A percentile compares a stretch with the other conserved stretches of the same genome.
Evolutionary conservation across 108 stramenopile genomes (phyloP).

Genomic region (Pinguiococcus pyrenoidosus): DNA sequence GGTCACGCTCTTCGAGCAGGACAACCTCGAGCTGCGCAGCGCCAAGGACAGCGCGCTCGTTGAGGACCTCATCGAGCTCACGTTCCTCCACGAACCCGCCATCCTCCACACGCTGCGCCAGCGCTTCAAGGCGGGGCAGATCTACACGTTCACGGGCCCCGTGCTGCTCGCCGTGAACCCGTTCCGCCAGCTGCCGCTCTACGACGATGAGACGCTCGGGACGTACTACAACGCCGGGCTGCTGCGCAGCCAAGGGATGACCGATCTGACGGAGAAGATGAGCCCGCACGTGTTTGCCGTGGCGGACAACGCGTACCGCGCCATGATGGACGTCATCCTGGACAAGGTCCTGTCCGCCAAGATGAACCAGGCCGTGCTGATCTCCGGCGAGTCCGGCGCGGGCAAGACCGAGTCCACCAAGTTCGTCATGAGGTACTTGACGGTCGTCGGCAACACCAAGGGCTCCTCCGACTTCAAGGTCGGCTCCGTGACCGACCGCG

Average conservation of each 20-base stretch:
- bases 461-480: constrained; percentile 4
- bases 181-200: constrained; percentile 45
- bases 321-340: constrained; percentile 41
- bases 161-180: constrained; percentile 46
- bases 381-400: constrained; percentile 76
- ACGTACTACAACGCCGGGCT: constrained; percentile 34
- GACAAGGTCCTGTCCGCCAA: constrained; percentile 30
- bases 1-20: no score
- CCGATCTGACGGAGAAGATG: background rate
- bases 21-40: no score
- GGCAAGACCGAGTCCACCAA: constrained; percentile 72
- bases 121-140: constrained; percentile 53
- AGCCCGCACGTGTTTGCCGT: constrained; percentile 73
- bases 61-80: constrained; percentile 54
- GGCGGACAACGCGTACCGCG: constrained; percentile 62
- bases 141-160: constrained; percentile 46
- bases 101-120: constrained; percentile 68
- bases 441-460: background rate
- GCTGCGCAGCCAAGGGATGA: background rate
- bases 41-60: background rate
- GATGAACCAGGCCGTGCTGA: constrained; percentile 62
- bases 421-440: constrained; percentile 1
- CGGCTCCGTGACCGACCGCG: constrained; percentile 49
- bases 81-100: constrained; percentile 63
- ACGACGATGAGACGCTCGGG: constrained; percentile 49